Conservation (phyloP, 2,329 filamentous ascomycete species). For the Fusarium bulbicola region DNA sequence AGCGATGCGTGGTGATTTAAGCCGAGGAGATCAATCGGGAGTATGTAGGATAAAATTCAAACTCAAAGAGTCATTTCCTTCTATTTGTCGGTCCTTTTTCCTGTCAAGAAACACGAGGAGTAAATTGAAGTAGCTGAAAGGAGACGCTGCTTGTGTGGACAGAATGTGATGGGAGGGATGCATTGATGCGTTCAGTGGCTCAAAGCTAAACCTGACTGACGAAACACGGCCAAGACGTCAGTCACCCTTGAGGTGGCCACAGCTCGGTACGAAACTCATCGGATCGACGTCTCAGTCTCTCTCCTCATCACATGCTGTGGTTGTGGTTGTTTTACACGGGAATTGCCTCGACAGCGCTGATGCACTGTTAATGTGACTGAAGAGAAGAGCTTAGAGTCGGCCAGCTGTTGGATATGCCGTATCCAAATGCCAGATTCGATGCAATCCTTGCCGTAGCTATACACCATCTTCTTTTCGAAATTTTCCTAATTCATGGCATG, state of each 20-base stretch:
- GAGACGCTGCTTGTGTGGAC: neutral
- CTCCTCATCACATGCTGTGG: slow-evolving; percentile 16
- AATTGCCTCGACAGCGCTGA: slow-evolving; percentile 5
- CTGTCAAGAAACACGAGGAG: neutral
- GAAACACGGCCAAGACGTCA: slow-evolving; percentile 36
- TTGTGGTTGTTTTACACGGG: slow-evolving; percentile 8
- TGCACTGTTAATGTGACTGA: neutral
- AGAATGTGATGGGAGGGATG: slow-evolving; percentile 3
- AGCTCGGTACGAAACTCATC: slow-evolving; percentile 1
- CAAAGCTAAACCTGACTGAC: slow-evolving; percentile 29
- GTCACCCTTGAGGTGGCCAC: slow-evolving; percentile 21
- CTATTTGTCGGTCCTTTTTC: neutral
- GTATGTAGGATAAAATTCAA: neutral
- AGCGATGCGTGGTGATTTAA: slow-evolving; percentile 10
- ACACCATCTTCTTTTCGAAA: slow-evolving; percentile 21
- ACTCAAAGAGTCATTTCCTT: neutral
- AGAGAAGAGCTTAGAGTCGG: neutral
- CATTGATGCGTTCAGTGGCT: slow-evolving; percentile 39
- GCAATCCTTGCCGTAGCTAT: neutral
- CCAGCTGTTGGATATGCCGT: neutral
- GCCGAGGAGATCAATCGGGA: neutral
- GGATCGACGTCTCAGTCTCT: slow-evolving; percentile 18
- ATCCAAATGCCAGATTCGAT: neutral
- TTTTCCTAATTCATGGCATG: slow-evolving; percentile 30
- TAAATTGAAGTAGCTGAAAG: neutral